Percentiles rank a stretch among this genome's conserved stretches.
phyloP scores from a whole-genome alignment of 352 stramenopile species.

The Globisporangium camurandrum region DNA sequence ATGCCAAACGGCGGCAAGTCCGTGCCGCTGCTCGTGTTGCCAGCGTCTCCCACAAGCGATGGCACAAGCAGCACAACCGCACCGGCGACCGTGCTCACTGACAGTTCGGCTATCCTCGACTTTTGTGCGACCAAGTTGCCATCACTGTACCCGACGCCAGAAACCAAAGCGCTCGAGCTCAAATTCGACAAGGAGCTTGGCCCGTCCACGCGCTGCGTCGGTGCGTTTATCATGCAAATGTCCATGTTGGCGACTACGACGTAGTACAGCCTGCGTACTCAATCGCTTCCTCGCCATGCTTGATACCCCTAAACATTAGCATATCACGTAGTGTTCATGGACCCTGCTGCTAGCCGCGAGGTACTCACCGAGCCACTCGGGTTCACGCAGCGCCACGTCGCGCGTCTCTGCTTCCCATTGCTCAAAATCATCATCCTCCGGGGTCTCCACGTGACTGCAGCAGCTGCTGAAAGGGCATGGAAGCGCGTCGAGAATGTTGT shows the following conservation, averaged over 20 bases:
- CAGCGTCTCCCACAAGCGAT: conserved; percentile 4
- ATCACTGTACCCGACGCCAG: conserved; percentile 26
- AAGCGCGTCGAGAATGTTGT: conserved; percentile 20
- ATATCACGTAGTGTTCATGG: conserved; percentile 28
- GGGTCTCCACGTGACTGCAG: conserved; percentile 27
- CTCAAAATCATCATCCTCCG: conserved; percentile 21
- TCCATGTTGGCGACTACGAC: background rate
- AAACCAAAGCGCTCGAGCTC: conserved; percentile 30
- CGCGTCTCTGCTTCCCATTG: conserved; percentile 19
- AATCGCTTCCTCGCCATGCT: too few species aligned
- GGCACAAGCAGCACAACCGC: background rate
- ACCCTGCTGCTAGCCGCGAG: conserved; percentile 10
- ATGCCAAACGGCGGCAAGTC: conserved; percentile 30
- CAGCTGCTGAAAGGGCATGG: conserved; percentile 18
- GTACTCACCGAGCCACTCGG: conserved; percentile 17
- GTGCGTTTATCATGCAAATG: conserved; percentile 7
- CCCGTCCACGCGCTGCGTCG: conserved; percentile 19
- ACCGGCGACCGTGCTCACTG: conserved; percentile 12
- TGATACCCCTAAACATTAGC: conserved; percentile 10
- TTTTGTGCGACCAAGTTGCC: conserved; percentile 25
- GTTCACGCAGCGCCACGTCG: conserved; percentile 17
- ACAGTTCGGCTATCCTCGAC: conserved; percentile 38
- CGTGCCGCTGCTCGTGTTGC: conserved; percentile 31
- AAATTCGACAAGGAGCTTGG: conserved; percentile 36
- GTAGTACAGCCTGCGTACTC: background rate